Percentiles rank a stretch among this genome's conserved stretches.
Conservation (phyloP, 441 rosid species). For the Populus hybrid region DNA sequence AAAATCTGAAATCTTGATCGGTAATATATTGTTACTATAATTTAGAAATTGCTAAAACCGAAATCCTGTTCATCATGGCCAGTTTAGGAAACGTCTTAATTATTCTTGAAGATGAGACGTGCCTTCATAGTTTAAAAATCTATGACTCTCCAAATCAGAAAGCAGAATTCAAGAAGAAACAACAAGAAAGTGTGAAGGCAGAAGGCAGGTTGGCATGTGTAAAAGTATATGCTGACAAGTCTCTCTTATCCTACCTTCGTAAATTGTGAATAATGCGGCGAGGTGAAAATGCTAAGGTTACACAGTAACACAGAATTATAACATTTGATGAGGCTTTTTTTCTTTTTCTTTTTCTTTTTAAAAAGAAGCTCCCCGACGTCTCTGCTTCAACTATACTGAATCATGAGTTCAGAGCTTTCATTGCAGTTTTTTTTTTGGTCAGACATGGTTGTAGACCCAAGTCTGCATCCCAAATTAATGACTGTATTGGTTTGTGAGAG, state of each 20-base stretch:
- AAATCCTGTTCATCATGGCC: background rate
- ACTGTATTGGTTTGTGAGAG: too few species aligned
- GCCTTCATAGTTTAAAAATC: background rate
- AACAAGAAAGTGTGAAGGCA: constrained; percentile 9
- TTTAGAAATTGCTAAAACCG: background rate
- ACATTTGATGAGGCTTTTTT: background rate
- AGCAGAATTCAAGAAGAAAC: constrained; percentile 1
- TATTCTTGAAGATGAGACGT: background rate
- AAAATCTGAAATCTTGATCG: too few species aligned
- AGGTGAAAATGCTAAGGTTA: constrained; percentile 26
- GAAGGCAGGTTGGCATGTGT: constrained; percentile 1
- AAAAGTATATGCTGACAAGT: background rate
- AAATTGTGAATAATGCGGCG: constrained; percentile 34
- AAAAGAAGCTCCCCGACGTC: too few species aligned
- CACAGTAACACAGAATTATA: background rate
- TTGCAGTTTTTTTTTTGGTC: background rate
- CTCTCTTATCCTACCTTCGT: background rate
- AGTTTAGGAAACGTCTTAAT: background rate
- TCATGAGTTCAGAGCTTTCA: background rate
- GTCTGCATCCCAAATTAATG: too few species aligned
- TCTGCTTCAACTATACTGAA: background rate
- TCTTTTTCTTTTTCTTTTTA: background rate
- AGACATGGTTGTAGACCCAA: too few species aligned
- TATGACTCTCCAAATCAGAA: background rate
- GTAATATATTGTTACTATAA: background rate